These are phyloP conservation scores for Celoporthe dispersa DNA, from an alignment of 2,329 filamentous ascomycete genomes.

Conservation along the genomic window DNA sequence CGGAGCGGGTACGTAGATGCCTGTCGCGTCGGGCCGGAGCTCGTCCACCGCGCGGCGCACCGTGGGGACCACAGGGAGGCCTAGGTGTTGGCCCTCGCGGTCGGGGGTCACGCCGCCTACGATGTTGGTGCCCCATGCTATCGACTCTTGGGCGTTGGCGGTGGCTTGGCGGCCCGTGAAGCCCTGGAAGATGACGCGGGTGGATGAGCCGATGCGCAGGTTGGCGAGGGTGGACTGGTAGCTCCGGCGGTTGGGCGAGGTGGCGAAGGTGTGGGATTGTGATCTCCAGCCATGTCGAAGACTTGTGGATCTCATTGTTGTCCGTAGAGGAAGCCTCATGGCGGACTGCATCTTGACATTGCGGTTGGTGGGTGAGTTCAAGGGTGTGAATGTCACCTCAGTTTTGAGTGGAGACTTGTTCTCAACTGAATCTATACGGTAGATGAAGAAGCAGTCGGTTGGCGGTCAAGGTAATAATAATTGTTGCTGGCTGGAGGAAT, in stretches of 20 bases:
- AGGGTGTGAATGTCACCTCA: not conserved
- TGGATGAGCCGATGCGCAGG: constrained; percentile 24
- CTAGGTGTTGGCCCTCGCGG: constrained; percentile 71
- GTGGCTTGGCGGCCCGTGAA: constrained; percentile 59
- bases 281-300: not conserved
- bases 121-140: constrained; percentile 79
- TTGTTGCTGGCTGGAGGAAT: not conserved
- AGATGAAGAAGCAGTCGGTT: not conserved
- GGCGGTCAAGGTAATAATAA: not conserved
- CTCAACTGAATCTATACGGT: not conserved
- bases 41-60: constrained; percentile 70
- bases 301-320: constrained; percentile 6
- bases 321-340: constrained; percentile 15
- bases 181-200: constrained; percentile 30
- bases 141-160: constrained; percentile 74
- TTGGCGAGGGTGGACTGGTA: constrained; percentile 22
- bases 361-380: not conserved
- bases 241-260: constrained; percentile 8
- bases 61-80: constrained; percentile 71
- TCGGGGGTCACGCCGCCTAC: constrained; percentile 78
- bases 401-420: not conserved
- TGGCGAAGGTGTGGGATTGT: constrained; percentile 12
- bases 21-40: constrained; percentile 76
- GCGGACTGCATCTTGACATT: constrained; percentile 22
- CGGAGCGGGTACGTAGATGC: constrained; percentile 79